Evolutionary conservation across 306 rosid genomes (phyloP), one percentile per base, ranked within the genome.

Genomic region (Casuarina cunninghamiana): DNA sequence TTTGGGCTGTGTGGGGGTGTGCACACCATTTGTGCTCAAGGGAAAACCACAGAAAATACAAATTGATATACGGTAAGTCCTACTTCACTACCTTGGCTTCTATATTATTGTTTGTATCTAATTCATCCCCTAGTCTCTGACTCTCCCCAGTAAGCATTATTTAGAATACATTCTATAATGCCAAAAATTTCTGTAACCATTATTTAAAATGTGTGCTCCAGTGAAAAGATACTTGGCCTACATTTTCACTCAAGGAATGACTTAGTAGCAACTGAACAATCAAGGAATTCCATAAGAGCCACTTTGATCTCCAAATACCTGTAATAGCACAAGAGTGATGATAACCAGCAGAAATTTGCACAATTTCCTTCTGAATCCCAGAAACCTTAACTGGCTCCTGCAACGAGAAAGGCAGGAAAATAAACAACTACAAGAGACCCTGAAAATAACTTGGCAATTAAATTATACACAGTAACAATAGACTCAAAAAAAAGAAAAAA

Each of bases 251-350:
- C 32, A 35, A 61, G 4, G n/a, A 41, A 32, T 61, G 42, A 61
- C 35, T 61, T 32, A 12, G 2, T 7, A 57, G 17, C 15, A 32
- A 61, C 11, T 32, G 44, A 37, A 61, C 39, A 61, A 32, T 61
- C 68, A 32, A 35, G 15, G 37, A 61, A 37, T 15, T 45, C 74
- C n/a, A 39, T 21, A 55, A 21, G 45, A 11, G 8, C n/a, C 53
- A 51, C 45, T 57, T 32, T 48, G 69, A 53, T 46, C 63, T 76
- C 69, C 19, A 66, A 87, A 83, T 19, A 94, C 98, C 98, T 81
- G 98, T 89, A 79, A 94, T 73, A 26, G 94, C 97, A 83, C 93
- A 80, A 21, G 98, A 94, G 76, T 94, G 98, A 82, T 82, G 84
- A 81, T 94, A 94, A 78, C 98, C 98, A 72, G 97, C 92, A 74